Conservation (phyloP, 2,329 filamentous ascomycete genomes). For the Fusarium sp. region DNA sequence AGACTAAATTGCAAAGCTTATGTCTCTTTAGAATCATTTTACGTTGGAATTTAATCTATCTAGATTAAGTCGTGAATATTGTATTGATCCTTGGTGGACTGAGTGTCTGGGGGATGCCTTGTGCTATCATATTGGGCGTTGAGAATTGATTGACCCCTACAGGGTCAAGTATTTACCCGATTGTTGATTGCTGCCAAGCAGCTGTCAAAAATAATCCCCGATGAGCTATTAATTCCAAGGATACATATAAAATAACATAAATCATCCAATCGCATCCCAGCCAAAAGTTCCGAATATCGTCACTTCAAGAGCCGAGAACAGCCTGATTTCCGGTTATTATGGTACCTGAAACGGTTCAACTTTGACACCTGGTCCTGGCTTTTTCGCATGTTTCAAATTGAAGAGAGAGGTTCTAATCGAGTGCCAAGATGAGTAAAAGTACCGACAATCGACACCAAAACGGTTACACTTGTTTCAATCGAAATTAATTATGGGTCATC, state of each 20-base stretch:
- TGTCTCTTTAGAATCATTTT: background rate
- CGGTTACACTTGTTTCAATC: conserved; percentile 3
- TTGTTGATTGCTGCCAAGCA: background rate
- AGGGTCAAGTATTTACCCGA: background rate
- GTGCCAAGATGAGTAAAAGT: conserved; percentile 3
- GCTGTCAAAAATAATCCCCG: background rate
- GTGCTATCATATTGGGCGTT: background rate
- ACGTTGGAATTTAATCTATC: background rate
- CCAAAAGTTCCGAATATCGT: background rate
- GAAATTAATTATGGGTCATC: conserved; percentile 9
- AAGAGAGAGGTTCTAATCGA: background rate
- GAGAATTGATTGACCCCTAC: background rate
- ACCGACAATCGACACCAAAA: background rate
- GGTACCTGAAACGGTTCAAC: conserved; percentile 12
- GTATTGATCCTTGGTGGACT: background rate
- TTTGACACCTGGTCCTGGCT: background rate
- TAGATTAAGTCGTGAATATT: background rate
- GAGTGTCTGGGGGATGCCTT: background rate
- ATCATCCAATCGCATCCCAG: background rate
- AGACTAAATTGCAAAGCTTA: background rate
- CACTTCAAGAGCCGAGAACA: background rate
- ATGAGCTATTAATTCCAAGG: background rate
- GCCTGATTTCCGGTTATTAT: conserved; percentile 5
- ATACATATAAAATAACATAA: background rate
- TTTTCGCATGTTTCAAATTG: conserved; percentile 12